Percentiles rank a stretch among this genome's conserved stretches.
Conservation (phyloP, 2,329 filamentous ascomycete species). For the Elsinoe fawcettii region DNA sequence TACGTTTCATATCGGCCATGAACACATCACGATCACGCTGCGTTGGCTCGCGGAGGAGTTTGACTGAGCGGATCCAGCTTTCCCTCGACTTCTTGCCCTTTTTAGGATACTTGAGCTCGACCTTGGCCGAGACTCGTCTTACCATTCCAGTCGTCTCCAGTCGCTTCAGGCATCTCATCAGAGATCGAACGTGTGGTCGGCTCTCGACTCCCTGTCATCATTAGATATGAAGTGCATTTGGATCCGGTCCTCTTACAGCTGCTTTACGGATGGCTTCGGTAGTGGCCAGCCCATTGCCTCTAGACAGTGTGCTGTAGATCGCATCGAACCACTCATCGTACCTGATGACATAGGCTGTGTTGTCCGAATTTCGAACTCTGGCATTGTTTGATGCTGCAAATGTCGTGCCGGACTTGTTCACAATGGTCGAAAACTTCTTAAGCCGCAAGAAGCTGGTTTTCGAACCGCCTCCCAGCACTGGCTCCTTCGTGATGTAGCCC, state of each 20-base stretch:
- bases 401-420: conserved; percentile 19
- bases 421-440: conserved; percentile 39
- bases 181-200: background rate
- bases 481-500: conserved; percentile 54
- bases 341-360: conserved; percentile 27
- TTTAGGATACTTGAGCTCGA: background rate
- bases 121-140: background rate
- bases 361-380: conserved; percentile 17
- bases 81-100: background rate
- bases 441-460: conserved; percentile 52
- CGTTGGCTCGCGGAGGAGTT: conserved; percentile 34
- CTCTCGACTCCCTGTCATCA: background rate
- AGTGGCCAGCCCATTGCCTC: conserved; percentile 44
- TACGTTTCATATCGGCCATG: conserved; percentile 15
- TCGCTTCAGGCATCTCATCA: conserved; percentile 1
- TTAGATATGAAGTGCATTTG: background rate
- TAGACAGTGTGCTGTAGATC: conserved; percentile 43
- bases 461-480: conserved; percentile 40
- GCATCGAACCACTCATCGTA: conserved; percentile 43
- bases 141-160: conserved; percentile 1
- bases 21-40: conserved; percentile 25
- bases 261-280: conserved; percentile 45
- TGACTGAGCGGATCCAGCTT: conserved; percentile 31
- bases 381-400: conserved; percentile 10
- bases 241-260: conserved; percentile 29